Conservation (phyloP, 805 yeast genomes). For the Starmerella apicola region DNA sequence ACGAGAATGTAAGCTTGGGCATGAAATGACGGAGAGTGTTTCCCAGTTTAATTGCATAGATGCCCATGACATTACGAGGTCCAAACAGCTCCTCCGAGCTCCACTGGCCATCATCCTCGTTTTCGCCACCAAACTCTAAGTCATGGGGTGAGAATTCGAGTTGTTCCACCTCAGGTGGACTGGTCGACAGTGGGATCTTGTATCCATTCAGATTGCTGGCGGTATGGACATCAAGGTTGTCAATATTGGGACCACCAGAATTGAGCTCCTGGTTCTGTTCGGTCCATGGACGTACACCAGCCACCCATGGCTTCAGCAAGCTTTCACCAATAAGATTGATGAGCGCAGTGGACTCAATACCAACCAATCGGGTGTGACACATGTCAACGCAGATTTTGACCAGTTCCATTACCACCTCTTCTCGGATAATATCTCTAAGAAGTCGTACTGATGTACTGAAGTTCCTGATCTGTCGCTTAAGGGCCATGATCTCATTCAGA, state of each 20-base stretch:
- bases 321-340: slow-evolving; percentile 45
- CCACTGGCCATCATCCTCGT: neutral
- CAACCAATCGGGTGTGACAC: slow-evolving; percentile 32
- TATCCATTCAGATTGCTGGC: neutral
- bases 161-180: neutral
- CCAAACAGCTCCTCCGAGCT: slow-evolving; percentile 12
- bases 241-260: neutral
- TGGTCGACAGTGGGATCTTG: neutral
- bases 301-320: slow-evolving; percentile 47
- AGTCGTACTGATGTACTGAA: slow-evolving; percentile 49
- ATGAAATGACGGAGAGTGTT: neutral
- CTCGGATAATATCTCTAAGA: slow-evolving; percentile 59
- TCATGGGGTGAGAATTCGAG: neutral
- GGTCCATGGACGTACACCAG: slow-evolving; percentile 8
- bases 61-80: slow-evolving; percentile 1
- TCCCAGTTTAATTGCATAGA: neutral
- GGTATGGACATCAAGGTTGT: neutral
- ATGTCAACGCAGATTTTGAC: slow-evolving; percentile 53
- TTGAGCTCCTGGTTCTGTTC: neutral
- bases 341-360: slow-evolving; percentile 36
- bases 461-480: slow-evolving; percentile 45
- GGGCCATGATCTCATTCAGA: slow-evolving; percentile 37
- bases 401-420: slow-evolving; percentile 67
- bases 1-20: neutral
- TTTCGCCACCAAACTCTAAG: neutral